Evolutionary conservation across 1,284 basidiomycete genomes (phyloP).

Genomic region (Vanrija sp.): DNA sequence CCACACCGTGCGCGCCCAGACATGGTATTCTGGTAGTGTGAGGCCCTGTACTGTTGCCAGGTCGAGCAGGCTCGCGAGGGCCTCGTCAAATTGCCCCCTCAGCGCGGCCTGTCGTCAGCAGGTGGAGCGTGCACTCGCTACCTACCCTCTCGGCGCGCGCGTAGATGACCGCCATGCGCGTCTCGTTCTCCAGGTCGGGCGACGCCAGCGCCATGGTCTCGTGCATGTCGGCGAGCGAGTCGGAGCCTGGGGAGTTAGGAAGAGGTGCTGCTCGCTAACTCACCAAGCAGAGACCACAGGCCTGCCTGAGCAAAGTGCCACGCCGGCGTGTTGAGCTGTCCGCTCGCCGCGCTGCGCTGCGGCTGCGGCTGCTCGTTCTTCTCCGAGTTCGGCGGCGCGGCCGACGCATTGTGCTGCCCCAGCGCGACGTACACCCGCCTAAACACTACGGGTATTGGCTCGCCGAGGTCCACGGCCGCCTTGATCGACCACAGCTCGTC

Average conservation of each 20-base stretch:
- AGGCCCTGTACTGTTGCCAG: conserved; percentile 18
- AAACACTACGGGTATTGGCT: conserved; percentile 40
- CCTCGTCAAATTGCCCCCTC: conserved; percentile 26
- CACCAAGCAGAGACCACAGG: conserved; percentile 37
- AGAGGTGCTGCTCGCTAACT: not conserved
- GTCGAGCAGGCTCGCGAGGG: conserved; percentile 32
- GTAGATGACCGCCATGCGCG: conserved; percentile 7
- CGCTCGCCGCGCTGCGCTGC: conserved; percentile 7
- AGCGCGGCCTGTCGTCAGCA: not conserved
- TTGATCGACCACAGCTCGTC: conserved; percentile 45
- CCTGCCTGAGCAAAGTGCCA: conserved; percentile 40
- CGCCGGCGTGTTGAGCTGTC: conserved; percentile 22
- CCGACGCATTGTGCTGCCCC: not conserved
- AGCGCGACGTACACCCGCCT: conserved; percentile 34
- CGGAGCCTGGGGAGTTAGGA: conserved; percentile 21
- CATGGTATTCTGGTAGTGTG: conserved; percentile 28
- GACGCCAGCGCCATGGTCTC: conserved; percentile 6
- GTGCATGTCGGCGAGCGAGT: conserved; percentile 33
- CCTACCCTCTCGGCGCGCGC: conserved; percentile 17
- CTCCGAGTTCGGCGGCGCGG: not conserved
- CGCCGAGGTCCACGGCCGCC: conserved; percentile 43
- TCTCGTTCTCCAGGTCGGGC: conserved; percentile 7
- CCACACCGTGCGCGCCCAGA: conserved; percentile 38
- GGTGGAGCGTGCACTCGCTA: not conserved
- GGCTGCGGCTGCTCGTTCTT: not conserved